Evolutionary conservation across 176 grass and related monocot species (phyloP).

Genomic region (Phoenix dactylifera): DNA sequence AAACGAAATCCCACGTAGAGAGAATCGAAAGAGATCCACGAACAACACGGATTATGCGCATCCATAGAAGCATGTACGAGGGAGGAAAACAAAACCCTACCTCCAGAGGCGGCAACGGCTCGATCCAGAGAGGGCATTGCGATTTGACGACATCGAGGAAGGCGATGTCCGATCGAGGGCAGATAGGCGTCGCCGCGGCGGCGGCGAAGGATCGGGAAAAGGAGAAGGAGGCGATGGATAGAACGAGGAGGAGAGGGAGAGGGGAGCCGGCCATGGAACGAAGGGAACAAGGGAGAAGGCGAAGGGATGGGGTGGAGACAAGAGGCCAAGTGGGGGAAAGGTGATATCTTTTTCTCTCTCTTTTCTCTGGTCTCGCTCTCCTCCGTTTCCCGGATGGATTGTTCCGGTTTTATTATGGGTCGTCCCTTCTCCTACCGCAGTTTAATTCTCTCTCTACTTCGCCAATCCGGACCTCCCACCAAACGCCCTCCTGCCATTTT

Average conservation of each 20-base stretch:
- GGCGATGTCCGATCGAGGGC: constrained; percentile 16
- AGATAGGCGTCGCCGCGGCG: constrained; percentile 1
- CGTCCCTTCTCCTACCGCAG: too few species aligned
- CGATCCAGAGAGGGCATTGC: constrained; percentile 44
- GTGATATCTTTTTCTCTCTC: not conserved
- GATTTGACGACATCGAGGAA: constrained; percentile 38
- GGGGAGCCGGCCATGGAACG: not conserved
- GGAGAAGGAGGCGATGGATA: not conserved
- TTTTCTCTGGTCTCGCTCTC: not conserved
- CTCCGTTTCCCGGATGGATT: too few species aligned
- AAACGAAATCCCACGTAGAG: too few species aligned
- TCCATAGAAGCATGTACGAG: too few species aligned
- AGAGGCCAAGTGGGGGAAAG: too few species aligned
- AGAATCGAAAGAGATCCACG: too few species aligned
- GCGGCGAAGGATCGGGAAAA: not conserved
- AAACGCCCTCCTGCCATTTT: too few species aligned
- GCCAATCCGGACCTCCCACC: too few species aligned
- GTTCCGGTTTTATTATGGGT: too few species aligned
- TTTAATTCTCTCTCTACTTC: too few species aligned
- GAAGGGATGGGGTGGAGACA: not conserved
- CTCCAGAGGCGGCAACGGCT: constrained; percentile 34
- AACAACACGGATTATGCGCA: too few species aligned
- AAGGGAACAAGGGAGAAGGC: too few species aligned
- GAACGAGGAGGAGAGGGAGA: constrained; percentile 14
- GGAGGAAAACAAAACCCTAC: constrained; percentile 13